These are phyloP conservation scores for Solanum piurae DNA, from an alignment of 257 asterid genomes.

Conservation along the genomic window DNA sequence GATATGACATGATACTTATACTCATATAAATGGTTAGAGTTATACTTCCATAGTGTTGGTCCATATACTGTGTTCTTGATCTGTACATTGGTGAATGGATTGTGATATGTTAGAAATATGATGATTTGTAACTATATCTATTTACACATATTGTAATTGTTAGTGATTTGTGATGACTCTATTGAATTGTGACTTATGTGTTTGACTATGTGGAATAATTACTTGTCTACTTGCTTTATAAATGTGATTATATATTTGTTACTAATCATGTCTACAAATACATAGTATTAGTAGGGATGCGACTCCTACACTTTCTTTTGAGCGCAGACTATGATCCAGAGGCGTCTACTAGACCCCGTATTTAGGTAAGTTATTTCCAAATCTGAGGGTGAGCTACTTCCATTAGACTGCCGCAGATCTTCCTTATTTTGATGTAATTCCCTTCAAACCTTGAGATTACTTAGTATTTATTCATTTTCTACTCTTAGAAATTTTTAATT, in stretches of 20 bases:
- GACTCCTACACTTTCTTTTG: background rate
- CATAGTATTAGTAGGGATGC: background rate
- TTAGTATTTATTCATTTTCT: background rate
- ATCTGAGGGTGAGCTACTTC: background rate
- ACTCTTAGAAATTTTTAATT: background rate
- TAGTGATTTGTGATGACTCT: background rate
- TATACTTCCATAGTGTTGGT: background rate
- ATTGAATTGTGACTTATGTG: background rate
- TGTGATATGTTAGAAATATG: background rate
- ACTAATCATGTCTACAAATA: background rate
- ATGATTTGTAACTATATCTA: background rate
- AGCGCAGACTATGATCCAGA: background rate
- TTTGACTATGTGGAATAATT: background rate
- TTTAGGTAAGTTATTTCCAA: background rate
- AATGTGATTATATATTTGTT: background rate
- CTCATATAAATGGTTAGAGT: background rate
- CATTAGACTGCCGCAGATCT: background rate
- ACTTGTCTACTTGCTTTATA: background rate
- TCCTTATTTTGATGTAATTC: background rate
- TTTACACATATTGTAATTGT: too few relatives aligned
- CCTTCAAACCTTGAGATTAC: background rate
- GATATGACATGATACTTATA: too few relatives aligned
- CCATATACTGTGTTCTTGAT: background rate
- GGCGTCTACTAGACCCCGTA: background rate
- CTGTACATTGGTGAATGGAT: background rate